Percentiles rank a stretch among this genome's conserved stretches.
Conservation (phyloP, 2,329 filamentous ascomycete species). For the Cadophora malorum region DNA sequence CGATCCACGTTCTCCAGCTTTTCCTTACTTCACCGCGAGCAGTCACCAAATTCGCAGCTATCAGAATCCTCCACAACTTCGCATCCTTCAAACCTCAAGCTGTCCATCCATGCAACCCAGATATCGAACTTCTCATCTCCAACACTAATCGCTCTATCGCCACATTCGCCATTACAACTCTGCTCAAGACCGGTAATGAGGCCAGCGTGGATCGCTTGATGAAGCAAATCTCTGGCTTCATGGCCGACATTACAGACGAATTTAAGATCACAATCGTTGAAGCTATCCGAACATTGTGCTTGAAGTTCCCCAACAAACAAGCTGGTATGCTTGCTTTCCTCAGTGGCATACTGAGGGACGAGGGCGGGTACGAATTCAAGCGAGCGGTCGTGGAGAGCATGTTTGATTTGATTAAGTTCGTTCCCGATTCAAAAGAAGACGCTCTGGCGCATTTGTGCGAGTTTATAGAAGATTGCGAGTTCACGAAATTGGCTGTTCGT, state of each 20-base stretch:
- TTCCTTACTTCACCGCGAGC: constrained; percentile 96
- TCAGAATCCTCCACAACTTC: constrained; percentile 95
- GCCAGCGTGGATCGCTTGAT: constrained; percentile 95
- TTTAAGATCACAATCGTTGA: constrained; percentile 99
- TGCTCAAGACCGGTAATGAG: constrained; percentile 98
- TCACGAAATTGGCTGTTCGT: constrained; percentile 95
- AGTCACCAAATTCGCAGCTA: constrained; percentile 96
- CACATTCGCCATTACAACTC: constrained; percentile 96
- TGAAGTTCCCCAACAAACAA: constrained; percentile 98
- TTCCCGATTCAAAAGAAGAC: constrained; percentile 82
- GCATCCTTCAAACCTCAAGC: constrained; percentile 95
- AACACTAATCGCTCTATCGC: constrained; percentile 98
- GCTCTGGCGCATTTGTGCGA: constrained; percentile 96
- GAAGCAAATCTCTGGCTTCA: constrained; percentile 98
- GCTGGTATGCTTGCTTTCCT: constrained; percentile 97
- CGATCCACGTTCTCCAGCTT: constrained; percentile 92
- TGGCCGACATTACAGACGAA: constrained; percentile 98
- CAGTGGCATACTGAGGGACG: constrained; percentile 93
- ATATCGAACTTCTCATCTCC: constrained; percentile 95
- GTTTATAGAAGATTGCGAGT: constrained; percentile 99
- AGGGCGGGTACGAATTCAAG: constrained; percentile 99
- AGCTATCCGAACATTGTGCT: constrained; percentile 91
- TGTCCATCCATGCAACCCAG: constrained; percentile 92
- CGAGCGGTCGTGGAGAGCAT: constrained; percentile 97
- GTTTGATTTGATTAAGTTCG: constrained; percentile 99